Percentiles rank a stretch among this genome's conserved stretches.
phyloP scores from a whole-genome alignment of 2,329 filamentous ascomycete genomes.

The Leptographium procerum region DNA sequence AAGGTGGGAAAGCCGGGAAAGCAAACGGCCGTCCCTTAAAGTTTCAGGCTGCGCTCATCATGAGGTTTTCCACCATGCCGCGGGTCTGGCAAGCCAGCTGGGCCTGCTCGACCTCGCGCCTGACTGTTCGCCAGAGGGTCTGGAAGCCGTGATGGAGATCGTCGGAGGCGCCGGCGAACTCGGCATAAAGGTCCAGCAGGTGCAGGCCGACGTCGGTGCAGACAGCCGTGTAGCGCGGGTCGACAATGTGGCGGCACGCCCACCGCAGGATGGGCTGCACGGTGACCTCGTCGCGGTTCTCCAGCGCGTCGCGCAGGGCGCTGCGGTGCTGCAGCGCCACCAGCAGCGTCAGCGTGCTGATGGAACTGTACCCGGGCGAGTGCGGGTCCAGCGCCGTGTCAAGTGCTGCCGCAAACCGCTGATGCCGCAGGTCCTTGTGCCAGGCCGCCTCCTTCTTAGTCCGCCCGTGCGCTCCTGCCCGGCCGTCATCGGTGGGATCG shows the following conservation, averaged over 20 bases:
- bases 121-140: constrained; percentile 58
- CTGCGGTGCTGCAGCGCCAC: constrained; percentile 79
- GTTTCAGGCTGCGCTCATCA: constrained; percentile 29
- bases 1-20: too few relatives aligned
- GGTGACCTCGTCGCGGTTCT: constrained; percentile 67
- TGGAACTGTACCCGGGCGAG: constrained; percentile 41
- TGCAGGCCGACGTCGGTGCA: constrained; percentile 76
- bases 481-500: constrained; percentile 24
- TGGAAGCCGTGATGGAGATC: constrained; percentile 63
- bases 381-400: constrained; percentile 59
- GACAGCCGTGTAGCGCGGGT: constrained; percentile 69
- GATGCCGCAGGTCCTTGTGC: constrained; percentile 73
- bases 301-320: constrained; percentile 69
- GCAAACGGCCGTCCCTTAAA: too few relatives aligned
- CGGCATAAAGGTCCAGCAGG: constrained; percentile 77
- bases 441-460: constrained; percentile 48
- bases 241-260: constrained; percentile 68
- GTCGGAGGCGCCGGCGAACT: constrained; percentile 61
- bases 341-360: constrained; percentile 63
- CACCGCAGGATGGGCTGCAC: constrained; percentile 77
- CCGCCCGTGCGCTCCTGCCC: too few relatives aligned
- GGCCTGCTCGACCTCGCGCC: constrained; percentile 67
- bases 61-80: constrained; percentile 73
- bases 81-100: constrained; percentile 71
- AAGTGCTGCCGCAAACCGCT: constrained; percentile 64